A percentile compares a stretch with the other conserved stretches of the same genome.
phyloP scores from a whole-genome alignment of 805 yeast species.

The Spathaspora hagerdaliae region DNA sequence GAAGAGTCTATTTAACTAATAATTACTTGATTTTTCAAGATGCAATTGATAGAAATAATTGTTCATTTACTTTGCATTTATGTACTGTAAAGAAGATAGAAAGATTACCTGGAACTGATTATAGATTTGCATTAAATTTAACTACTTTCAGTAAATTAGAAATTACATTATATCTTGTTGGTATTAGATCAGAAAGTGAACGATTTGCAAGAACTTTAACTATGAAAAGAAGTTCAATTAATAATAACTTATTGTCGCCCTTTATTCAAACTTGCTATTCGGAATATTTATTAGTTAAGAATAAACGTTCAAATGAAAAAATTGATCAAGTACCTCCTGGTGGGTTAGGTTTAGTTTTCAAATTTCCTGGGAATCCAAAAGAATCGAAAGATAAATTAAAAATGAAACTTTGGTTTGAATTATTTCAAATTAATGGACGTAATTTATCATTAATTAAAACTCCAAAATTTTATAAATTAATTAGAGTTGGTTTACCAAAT shows the following conservation, averaged over 20 bases:
- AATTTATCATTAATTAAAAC: constrained; percentile 73
- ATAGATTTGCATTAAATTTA: constrained; percentile 74
- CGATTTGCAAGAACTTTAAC: constrained; percentile 70
- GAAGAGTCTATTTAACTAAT: constrained; percentile 61
- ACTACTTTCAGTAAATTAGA: constrained; percentile 62
- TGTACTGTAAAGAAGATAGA: constrained; percentile 82
- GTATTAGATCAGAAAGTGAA: constrained; percentile 75
- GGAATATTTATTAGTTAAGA: constrained; percentile 69
- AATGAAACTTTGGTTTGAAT: constrained; percentile 91
- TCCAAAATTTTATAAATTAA: constrained; percentile 73
- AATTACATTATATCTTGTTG: constrained; percentile 69
- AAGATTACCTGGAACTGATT: constrained; percentile 70
- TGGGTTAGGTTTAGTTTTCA: constrained; percentile 81
- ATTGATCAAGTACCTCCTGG: constrained; percentile 62
- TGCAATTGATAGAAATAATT: constrained; percentile 61
- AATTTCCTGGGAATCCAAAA: constrained; percentile 86
- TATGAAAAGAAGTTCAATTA: constrained; percentile 55
- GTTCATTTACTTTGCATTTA: constrained; percentile 68
- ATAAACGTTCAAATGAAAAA: constrained; percentile 40
- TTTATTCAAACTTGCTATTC: constrained; percentile 77
- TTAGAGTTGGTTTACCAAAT: constrained; percentile 93
- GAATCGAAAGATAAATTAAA: constrained; percentile 77
- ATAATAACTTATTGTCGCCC: constrained; percentile 57
- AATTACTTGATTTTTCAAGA: constrained; percentile 75
- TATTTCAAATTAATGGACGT: constrained; percentile 78